Evolutionary conservation across 371 early-diverging fungal genomes (phyloP), one percentile per base, ranked within the genome.

Genomic region (Syncephalastrum sp.): DNA sequence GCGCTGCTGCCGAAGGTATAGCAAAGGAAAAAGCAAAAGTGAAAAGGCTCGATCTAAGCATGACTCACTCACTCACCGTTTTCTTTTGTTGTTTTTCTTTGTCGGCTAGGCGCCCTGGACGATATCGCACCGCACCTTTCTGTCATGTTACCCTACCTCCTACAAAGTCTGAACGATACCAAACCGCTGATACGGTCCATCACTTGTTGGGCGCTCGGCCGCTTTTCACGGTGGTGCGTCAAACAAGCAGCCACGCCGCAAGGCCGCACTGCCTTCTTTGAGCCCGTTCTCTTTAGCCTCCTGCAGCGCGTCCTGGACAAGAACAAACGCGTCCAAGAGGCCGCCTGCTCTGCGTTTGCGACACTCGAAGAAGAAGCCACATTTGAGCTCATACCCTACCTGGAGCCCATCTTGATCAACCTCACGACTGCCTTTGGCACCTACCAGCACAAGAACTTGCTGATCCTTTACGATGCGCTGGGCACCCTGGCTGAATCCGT

Each of bases 251-350:
- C 42, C 16, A 54, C 82, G 19, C 64, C 81, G 24, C 77, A 87
- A 61, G 86, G 88, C 54, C 72, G 84, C 25, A 71, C 77, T 41
- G 62, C 64, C 47, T 94, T 89, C 69, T 91, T 96, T 64, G 85
- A 85, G 51, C 94, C 94, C 2, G 72, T 93, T 38, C 74, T 97
- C 27, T 82, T 84, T n/a, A 91, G 85, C 23, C 71, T 96, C 38
- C 71, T 95, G 42, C 72, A 74, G 41, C 84, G 86, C 56, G 81
- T 93, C 56, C 84, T 93, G 54, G 96, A 96, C 68, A 88, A 81
- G 69, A 96, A 91, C 79, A 92, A 93, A 75, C 82, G 92, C 19
- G 97, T 98, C 4, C 98, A 98, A 72, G 94, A 95, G 67, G 93
- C 96, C 4, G 96, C 90, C 21, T 96, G 96, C 80, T 90, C 91